phyloP scores from a whole-genome alignment of 805 yeast species.

The Clavispora fructus region DNA sequence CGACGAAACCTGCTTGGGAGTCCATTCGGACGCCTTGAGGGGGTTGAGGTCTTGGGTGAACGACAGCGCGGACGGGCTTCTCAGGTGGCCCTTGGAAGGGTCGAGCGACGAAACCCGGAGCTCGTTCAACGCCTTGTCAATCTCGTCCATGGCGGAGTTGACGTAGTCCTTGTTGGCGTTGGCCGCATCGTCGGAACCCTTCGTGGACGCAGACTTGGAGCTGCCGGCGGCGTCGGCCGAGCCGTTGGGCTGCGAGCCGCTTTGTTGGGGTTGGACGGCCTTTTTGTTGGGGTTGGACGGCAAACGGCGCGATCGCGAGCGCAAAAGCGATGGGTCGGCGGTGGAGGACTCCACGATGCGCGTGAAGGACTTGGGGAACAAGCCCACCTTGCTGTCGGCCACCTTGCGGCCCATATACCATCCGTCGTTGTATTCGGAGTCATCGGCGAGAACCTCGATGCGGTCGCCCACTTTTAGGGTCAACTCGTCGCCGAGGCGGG shows the following conservation, averaged over 20 bases:
- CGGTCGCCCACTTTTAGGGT: conserved; percentile 77
- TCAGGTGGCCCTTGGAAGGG: conserved; percentile 9
- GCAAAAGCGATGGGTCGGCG: conserved; percentile 22
- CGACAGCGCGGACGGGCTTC: conserved; percentile 8
- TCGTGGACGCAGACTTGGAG: background rate
- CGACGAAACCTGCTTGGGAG: conserved; percentile 78
- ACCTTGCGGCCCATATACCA: conserved; percentile 92
- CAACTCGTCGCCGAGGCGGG: conserved; percentile 87
- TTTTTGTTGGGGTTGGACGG: conserved; percentile 10
- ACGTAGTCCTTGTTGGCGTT: background rate
- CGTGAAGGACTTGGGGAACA: conserved; percentile 89
- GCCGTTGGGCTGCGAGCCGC: no score
- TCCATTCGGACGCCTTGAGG: conserved; percentile 57
- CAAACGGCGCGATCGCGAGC: conserved; percentile 53
- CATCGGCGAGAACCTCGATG: conserved; percentile 86
- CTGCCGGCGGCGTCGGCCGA: background rate
- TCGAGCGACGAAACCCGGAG: conserved; percentile 28
- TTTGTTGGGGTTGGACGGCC: conserved; percentile 12
- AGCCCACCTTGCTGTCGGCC: conserved; percentile 68
- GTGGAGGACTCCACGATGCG: conserved; percentile 29
- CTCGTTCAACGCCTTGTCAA: conserved; percentile 68
- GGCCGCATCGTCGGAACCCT: conserved; percentile 1
- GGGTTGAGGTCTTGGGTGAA: conserved; percentile 37
- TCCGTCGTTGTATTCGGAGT: conserved; percentile 89
- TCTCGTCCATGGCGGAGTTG: conserved; percentile 53